Percentiles rank a stretch among this genome's conserved stretches.
Conservation (phyloP, 495 filamentous ascomycete genomes). For the Tuber aestivum region DNA sequence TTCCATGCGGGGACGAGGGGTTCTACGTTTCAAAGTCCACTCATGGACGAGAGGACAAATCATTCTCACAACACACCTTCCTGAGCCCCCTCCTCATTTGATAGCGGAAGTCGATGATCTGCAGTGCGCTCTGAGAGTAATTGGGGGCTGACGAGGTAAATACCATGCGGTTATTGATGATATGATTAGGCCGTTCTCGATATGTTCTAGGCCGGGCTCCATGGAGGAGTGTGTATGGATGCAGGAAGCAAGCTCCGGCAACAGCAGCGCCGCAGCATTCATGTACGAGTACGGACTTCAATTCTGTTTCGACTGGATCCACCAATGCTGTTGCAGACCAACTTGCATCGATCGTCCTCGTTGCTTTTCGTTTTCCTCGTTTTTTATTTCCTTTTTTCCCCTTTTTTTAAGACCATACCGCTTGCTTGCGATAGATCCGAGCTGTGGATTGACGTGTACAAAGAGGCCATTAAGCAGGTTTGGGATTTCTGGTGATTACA, state of each 20-base stretch:
- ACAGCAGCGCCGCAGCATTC: conserved; percentile 31
- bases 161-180: conserved; percentile 35
- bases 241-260: conserved; percentile 18
- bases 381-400: conserved; percentile 38
- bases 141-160: conserved; percentile 40
- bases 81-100: conserved; percentile 31
- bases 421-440: conserved; percentile 39
- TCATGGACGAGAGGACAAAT: conserved; percentile 33
- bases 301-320: conserved; percentile 35
- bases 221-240: conserved; percentile 24
- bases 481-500: conserved; percentile 33
- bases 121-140: conserved; percentile 35
- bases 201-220: conserved; percentile 40
- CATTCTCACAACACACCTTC: conserved; percentile 30
- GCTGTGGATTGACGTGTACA: conserved; percentile 43
- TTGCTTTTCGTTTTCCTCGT: conserved; percentile 35
- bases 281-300: conserved; percentile 38
- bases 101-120: conserved; percentile 38
- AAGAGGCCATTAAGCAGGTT: conserved; percentile 39
- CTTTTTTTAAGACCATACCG: conserved; percentile 35
- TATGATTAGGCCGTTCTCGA: conserved; percentile 41
- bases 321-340: conserved; percentile 29
- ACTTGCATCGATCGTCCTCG: conserved; percentile 37
- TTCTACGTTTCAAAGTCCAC: conserved; percentile 36
- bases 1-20: conserved; percentile 36